Evolutionary conservation across 2,329 filamentous ascomycete genomes (phyloP).

Genomic region (Fusarium ramigenum): DNA sequence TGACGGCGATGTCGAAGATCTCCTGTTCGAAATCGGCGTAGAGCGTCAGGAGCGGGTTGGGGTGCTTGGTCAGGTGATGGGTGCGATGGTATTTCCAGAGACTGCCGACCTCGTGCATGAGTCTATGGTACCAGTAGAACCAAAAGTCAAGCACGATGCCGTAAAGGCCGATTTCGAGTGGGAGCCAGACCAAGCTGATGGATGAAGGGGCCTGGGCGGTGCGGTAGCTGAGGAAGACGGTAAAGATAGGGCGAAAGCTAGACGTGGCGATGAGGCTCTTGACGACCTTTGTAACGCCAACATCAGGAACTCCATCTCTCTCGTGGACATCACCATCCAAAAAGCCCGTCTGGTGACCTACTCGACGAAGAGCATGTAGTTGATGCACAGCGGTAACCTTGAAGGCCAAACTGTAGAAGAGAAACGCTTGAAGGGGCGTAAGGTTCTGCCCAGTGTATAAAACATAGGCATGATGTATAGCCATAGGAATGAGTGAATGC

Average conservation of each 20-base stretch:
- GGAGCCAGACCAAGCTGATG: not conserved
- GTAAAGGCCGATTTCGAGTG: slow-evolving; percentile 6
- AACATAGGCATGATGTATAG: not conserved
- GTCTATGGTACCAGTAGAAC: slow-evolving; percentile 23
- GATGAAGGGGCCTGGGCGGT: not conserved
- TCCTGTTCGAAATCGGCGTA: slow-evolving; percentile 23
- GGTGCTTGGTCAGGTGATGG: slow-evolving; percentile 21
- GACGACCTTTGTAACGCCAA: not conserved
- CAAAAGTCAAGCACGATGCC: slow-evolving; percentile 21
- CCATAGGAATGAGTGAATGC: not conserved
- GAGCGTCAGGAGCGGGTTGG: slow-evolving; percentile 8
- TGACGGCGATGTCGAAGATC: slow-evolving; percentile 14
- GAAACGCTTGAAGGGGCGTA: not conserved
- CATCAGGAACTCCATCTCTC: not conserved
- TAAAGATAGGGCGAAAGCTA: not conserved
- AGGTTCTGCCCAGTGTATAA: not conserved
- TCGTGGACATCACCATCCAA: not conserved
- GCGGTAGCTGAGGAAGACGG: not conserved
- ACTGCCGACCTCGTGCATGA: slow-evolving; percentile 16
- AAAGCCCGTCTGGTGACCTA: not conserved
- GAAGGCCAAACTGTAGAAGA: not conserved
- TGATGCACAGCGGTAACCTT: not conserved
- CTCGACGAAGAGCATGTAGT: not conserved
- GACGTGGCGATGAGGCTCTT: not conserved
- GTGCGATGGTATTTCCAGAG: slow-evolving; percentile 24